Percentiles rank a stretch among this genome's conserved stretches.
Evolutionary conservation across 345 rosid genomes (phyloP).

Genomic region (Tarenaya hassleriana): DNA sequence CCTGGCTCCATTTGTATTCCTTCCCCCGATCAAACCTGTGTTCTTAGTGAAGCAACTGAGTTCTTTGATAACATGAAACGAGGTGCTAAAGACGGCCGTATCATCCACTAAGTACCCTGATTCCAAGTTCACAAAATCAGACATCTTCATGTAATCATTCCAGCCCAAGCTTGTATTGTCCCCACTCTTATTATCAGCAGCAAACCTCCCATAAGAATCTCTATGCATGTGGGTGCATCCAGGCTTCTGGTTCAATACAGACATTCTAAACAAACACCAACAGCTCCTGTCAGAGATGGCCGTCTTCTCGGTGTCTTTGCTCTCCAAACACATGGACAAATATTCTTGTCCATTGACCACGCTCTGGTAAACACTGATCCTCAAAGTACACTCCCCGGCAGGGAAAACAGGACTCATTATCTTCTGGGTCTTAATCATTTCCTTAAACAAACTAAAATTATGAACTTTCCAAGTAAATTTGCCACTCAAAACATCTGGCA

Average conservation of each 20-base stretch:
- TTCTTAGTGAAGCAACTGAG: conserved; percentile 62
- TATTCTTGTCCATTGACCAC: conserved; percentile 74
- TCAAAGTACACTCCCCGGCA: conserved; percentile 89
- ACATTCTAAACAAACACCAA: conserved; percentile 99
- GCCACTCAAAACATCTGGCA: conserved; percentile 80
- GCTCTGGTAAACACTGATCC: conserved; percentile 93
- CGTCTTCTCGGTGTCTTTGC: conserved; percentile 83
- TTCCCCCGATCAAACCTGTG: conserved; percentile 52
- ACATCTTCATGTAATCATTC: conserved; percentile 97
- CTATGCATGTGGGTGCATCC: conserved; percentile 88
- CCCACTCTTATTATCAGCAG: conserved; percentile 89
- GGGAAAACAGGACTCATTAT: conserved; percentile 98
- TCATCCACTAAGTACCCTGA: conserved; percentile 79
- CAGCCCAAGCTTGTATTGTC: conserved; percentile 96
- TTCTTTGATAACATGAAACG: conserved; percentile 94
- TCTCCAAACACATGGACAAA: conserved; percentile 95
- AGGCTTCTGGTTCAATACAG: conserved; percentile 81
- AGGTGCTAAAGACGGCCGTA: conserved; percentile 81
- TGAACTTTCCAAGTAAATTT: conserved; percentile 97
- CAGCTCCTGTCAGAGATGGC: conserved; percentile 70
- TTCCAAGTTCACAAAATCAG: conserved; percentile 65
- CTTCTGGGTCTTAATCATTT: conserved; percentile 96
- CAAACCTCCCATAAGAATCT: conserved; percentile 89
- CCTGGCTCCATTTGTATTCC: conserved; percentile 54
- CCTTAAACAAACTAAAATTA: conserved; percentile 90